phyloP scores from a whole-genome alignment of 345 rosid genomes.

The Rhodomyrtus tomentosa region DNA sequence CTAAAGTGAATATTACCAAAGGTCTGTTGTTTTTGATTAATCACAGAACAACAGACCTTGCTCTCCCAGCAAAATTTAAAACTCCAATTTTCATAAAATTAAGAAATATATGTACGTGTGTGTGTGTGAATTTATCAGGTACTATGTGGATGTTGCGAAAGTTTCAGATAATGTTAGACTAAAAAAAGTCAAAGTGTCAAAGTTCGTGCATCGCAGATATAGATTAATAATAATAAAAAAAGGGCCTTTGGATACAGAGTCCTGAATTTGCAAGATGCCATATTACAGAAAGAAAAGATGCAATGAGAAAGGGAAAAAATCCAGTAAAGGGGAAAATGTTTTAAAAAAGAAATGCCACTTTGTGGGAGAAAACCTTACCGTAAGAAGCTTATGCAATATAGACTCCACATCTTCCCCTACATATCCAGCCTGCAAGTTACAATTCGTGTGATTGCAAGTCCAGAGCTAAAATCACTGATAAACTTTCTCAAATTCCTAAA shows the following conservation, averaged over 20 bases:
- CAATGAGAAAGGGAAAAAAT: neutral
- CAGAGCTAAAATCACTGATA: neutral
- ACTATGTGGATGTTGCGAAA: neutral
- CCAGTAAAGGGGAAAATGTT: neutral
- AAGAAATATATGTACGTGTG: neutral
- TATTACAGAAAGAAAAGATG: neutral
- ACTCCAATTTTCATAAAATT: neutral
- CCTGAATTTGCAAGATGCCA: neutral
- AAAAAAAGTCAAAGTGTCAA: neutral
- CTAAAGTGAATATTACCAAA: neutral
- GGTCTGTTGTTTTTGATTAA: neutral
- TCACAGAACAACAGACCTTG: neutral
- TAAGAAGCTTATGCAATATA: conserved; percentile 91
- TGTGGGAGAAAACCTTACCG: conserved; percentile 23
- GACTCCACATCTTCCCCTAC: conserved; percentile 99
- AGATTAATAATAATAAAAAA: neutral
- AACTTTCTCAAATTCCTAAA: neutral
- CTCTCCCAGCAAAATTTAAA: neutral
- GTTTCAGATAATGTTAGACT: neutral
- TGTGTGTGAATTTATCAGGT: neutral
- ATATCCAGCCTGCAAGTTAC: conserved; percentile 85
- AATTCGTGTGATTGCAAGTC: neutral
- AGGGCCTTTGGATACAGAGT: neutral
- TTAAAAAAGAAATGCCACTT: neutral
- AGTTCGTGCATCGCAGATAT: neutral